Evolutionary conservation across 1,139 yeast species (phyloP).

Genomic region (Hemisphaericaspora xylofermentans): DNA sequence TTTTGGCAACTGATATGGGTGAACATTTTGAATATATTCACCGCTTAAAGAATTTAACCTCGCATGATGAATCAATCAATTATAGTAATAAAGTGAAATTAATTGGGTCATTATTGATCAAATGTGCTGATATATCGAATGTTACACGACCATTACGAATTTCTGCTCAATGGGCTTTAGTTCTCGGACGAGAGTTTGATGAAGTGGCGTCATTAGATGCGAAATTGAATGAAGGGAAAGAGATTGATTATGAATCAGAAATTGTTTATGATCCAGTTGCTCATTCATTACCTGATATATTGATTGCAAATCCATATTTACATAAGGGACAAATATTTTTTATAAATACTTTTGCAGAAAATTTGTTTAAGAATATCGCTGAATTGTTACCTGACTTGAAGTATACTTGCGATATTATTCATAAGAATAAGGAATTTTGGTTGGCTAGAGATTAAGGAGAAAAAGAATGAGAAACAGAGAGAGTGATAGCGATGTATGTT

Average conservation of each 20-base stretch:
- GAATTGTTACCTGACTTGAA: conserved; percentile 55
- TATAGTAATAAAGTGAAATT: conserved; percentile 40
- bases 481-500: too few relatives aligned
- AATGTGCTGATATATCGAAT: conserved; percentile 93
- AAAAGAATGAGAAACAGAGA: neutral
- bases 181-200: conserved; percentile 71
- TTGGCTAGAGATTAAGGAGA: conserved; percentile 11
- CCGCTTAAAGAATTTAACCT: conserved; percentile 34
- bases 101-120: conserved; percentile 67
- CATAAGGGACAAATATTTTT: conserved; percentile 83
- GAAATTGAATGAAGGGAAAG: conserved; percentile 29
- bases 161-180: conserved; percentile 84
- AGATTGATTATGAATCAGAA: conserved; percentile 15
- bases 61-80: conserved; percentile 14
- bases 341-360: conserved; percentile 77
- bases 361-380: conserved; percentile 65
- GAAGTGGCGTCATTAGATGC: conserved; percentile 62
- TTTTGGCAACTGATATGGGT: conserved; percentile 94
- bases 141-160: conserved; percentile 78
- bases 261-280: conserved; percentile 33
- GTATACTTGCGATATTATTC: conserved; percentile 50
- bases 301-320: conserved; percentile 47
- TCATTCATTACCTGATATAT: conserved; percentile 33
- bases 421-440: conserved; percentile 49
- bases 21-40: conserved; percentile 75